Conservation (phyloP, 2,329 filamentous ascomycete species). For the Fonsecaea pedrosoi region DNA sequence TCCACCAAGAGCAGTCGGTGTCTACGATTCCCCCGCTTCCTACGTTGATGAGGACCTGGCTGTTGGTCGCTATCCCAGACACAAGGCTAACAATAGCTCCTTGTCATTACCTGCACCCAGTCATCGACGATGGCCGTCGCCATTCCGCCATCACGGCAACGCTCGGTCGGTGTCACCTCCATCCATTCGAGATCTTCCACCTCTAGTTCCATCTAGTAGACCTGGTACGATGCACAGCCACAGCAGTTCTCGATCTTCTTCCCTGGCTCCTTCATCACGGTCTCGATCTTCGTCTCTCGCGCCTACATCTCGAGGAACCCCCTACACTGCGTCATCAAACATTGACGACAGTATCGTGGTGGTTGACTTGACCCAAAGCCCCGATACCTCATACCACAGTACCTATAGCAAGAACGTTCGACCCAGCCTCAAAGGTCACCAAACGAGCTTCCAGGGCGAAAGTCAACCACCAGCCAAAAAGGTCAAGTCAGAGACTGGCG, state of each 20-base stretch:
- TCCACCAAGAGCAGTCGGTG: conserved; percentile 36
- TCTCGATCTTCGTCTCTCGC: conserved; percentile 50
- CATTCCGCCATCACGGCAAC: conserved; percentile 42
- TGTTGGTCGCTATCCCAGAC: conserved; percentile 44
- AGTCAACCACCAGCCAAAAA: conserved; percentile 52
- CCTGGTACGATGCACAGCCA: conserved; percentile 50
- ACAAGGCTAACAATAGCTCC: conserved; percentile 34
- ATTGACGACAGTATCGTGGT: conserved; percentile 39
- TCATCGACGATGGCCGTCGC: conserved; percentile 49
- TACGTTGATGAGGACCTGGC: conserved; percentile 43
- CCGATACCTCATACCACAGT: conserved; percentile 40
- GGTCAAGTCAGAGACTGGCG: conserved; percentile 46
- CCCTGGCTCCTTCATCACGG: conserved; percentile 51
- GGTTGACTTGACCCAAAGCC: conserved; percentile 38
- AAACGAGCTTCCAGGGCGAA: conserved; percentile 40
- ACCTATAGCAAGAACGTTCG: conserved; percentile 28
- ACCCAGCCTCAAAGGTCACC: conserved; percentile 45
- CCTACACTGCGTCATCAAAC: conserved; percentile 50
- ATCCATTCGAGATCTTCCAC: conserved; percentile 53
- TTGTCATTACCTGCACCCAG: conserved; percentile 36
- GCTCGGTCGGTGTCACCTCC: conserved; percentile 53
- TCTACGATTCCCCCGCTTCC: conserved; percentile 44
- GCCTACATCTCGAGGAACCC: conserved; percentile 51
- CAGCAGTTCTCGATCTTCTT: conserved; percentile 53
- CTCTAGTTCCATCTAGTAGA: conserved; percentile 51